These are phyloP conservation scores for Aureobasidium sp. DNA, from an alignment of 2,329 filamentous ascomycete species.

Conservation along the genomic window DNA sequence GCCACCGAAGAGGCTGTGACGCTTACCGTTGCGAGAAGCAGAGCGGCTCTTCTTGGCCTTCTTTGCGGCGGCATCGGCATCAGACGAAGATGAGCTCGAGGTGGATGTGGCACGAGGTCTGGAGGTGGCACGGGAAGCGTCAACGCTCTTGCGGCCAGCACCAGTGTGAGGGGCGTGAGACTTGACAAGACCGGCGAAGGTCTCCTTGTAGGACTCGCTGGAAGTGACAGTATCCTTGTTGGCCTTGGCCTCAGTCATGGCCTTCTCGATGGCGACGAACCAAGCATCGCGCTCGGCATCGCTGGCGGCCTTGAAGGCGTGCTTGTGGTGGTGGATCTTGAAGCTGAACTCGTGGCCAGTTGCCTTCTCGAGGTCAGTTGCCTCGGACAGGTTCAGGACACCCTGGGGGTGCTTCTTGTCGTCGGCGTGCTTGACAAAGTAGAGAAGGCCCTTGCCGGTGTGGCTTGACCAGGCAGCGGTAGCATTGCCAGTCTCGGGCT, in stretches of 20 bases:
- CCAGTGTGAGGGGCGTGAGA: constrained; percentile 24
- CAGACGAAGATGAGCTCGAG: constrained; percentile 31
- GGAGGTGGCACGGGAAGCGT: constrained; percentile 17
- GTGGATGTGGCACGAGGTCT: constrained; percentile 25
- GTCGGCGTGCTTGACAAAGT: constrained; percentile 73
- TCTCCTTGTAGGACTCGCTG: constrained; percentile 81
- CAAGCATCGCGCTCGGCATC: constrained; percentile 81
- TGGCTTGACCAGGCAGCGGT: constrained; percentile 82
- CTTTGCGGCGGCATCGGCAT: constrained; percentile 27
- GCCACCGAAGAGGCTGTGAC: constrained; percentile 48
- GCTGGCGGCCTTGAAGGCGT: constrained; percentile 77
- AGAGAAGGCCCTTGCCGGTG: constrained; percentile 91
- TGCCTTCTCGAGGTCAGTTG: constrained; percentile 64
- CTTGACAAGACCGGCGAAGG: constrained; percentile 57
- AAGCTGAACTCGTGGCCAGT: constrained; percentile 77
- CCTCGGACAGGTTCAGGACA: constrained; percentile 69
- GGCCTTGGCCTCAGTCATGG: constrained; percentile 78
- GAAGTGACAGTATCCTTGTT: constrained; percentile 62
- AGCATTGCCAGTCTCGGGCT: constrained; percentile 68
- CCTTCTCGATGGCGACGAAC: constrained; percentile 74
- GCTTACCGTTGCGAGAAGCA: constrained; percentile 47
- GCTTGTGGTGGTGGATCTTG: constrained; percentile 79
- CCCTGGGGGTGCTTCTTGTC: constrained; percentile 75
- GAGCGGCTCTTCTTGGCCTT: constrained; percentile 47
- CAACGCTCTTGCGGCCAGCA: constrained; percentile 30